Conservation (phyloP, 139 green algal species). For the Chlorella sp. region DNA sequence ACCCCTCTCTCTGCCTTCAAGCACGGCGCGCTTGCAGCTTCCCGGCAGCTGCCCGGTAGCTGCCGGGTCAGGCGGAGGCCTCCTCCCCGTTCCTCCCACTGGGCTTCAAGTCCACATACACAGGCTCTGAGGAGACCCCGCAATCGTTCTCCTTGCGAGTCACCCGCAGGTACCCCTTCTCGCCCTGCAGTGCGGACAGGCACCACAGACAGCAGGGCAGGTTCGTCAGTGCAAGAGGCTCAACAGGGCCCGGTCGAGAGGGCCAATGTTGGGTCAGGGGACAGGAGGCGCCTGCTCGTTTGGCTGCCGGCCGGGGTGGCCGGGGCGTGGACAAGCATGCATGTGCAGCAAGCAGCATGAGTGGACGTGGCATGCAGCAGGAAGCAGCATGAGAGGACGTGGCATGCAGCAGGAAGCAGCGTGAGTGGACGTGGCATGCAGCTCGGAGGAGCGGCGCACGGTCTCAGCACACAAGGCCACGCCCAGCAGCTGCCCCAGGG, state of each 20-base stretch:
- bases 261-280: too few species aligned
- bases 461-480: not conserved
- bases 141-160: constrained; percentile 50
- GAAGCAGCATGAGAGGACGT: too few species aligned
- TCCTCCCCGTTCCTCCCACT: not conserved
- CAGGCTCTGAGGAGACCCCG: constrained; percentile 59
- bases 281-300: too few species aligned
- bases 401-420: too few species aligned
- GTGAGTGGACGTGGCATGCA: not conserved
- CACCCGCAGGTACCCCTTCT: constrained; percentile 64
- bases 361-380: not conserved
- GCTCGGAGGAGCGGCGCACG: not conserved
- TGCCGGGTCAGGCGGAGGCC: not conserved
- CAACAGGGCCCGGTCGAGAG: not conserved
- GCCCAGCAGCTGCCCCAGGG: not conserved
- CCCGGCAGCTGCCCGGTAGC: too few species aligned
- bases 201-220: too few species aligned
- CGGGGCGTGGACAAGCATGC: too few species aligned
- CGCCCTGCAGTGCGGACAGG: constrained; percentile 28
- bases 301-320: too few species aligned
- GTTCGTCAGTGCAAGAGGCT: not conserved
- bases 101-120: constrained; percentile 53
- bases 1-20: too few species aligned
- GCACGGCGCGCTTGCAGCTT: too few species aligned
- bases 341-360: too few species aligned